phyloP scores from a whole-genome alignment of 2,329 filamentous ascomycete genomes.

The Rasamsonia emersonii region DNA sequence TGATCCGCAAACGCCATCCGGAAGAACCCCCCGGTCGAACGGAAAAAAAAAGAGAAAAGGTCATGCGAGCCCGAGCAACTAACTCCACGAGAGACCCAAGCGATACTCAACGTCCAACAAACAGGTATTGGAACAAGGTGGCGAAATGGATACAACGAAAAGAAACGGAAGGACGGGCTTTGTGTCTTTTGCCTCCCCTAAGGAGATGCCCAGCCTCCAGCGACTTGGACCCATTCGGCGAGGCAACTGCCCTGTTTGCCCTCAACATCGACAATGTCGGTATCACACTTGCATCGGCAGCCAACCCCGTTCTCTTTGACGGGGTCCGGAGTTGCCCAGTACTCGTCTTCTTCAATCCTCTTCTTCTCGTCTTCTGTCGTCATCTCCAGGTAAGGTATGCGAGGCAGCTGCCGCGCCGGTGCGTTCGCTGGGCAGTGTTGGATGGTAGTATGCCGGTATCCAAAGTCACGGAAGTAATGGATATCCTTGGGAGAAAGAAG shows the following conservation, averaged over 20 bases:
- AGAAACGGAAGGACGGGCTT: neutral
- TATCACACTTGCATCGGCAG: constrained; percentile 93
- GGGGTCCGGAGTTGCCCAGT: constrained; percentile 82
- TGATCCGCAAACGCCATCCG: constrained; percentile 31
- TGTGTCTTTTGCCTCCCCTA: constrained; percentile 18
- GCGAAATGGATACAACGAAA: constrained; percentile 21
- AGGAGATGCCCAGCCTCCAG: constrained; percentile 76
- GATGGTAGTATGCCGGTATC: constrained; percentile 96
- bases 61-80: constrained; percentile 19
- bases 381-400: constrained; percentile 70
- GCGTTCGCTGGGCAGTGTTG: constrained; percentile 97
- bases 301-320: constrained; percentile 94
- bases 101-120: constrained; percentile 26
- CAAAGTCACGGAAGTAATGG: constrained; percentile 98
- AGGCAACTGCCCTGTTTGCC: constrained; percentile 94
- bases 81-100: constrained; percentile 23
- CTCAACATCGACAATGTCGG: constrained; percentile 94
- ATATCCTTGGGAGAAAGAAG: constrained; percentile 75
- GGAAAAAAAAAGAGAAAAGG: constrained; percentile 14
- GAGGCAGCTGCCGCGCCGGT: constrained; percentile 72
- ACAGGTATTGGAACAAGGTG: constrained; percentile 19
- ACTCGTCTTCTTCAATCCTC: constrained; percentile 84
- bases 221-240: constrained; percentile 93
- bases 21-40: constrained; percentile 23
- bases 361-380: constrained; percentile 75